Evolutionary conservation across 345 rosid species (phyloP), one percentile per base, ranked within the genome.

Genomic region (Gossypium thurberi): DNA sequence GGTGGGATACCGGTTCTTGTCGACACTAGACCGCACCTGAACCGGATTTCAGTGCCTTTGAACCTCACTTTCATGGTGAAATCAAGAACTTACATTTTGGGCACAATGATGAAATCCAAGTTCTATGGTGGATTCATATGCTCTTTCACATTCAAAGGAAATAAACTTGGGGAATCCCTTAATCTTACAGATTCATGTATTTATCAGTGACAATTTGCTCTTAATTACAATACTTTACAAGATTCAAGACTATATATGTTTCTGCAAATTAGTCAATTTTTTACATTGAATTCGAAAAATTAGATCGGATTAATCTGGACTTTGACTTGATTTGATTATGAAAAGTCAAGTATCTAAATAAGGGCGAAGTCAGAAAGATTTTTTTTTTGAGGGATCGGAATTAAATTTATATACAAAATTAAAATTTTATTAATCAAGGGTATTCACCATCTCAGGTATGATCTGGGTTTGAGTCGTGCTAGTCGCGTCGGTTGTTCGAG

Each of bases 81-180:
- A 57, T 92, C 98, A 1, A 89, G 81, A 65, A 97, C 97, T 10
- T 85, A 90, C 84, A 88, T 94, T 77, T 48, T 90, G 82, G 95
- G 97, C 57, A 83, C 79, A 73, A 75, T 88, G 71, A 92, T 87
- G 56, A 81, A 78, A 75, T 87, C 95, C 72, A 87, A 81, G 76
- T 92, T 90, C 79, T 78, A 87, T 48, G 56, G 79, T 8, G 77
- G 60, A 57, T 74, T 92, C 64, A 81, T 87, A 47, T 94, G 98
- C 77, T 79, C 86, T 7, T 79, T 90, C 72, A 86, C 86, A 60
- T 77, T 94, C 7, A 73, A 75, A 72, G 86, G 94, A 63, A 78
- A 78, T 50, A 76, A 72, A 56, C 88, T 92, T 15, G 96, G 97
- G 78, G 82, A 83, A 83, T 84, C 79, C 56, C 84, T 78, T 63